A percentile compares a stretch with the other conserved stretches of the same genome.
These are phyloP conservation scores for Rhododendron ovatum DNA, from an alignment of 148 eudicot species.

Conservation along the genomic window DNA sequence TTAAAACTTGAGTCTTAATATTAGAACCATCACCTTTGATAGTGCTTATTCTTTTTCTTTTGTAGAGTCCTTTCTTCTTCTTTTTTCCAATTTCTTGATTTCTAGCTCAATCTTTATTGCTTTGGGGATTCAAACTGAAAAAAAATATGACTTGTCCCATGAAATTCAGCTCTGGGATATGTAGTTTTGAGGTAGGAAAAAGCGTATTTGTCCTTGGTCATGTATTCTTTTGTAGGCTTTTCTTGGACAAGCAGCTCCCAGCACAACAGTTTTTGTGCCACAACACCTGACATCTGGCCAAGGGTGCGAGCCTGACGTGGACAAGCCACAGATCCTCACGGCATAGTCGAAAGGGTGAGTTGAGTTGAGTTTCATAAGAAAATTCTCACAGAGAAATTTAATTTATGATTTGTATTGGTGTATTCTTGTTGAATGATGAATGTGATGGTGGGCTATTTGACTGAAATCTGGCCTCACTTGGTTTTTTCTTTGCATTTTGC, in stretches of 20 bases:
- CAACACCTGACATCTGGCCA: conserved; percentile 49
- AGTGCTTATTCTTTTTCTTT: too few species aligned
- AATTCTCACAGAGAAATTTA: too few species aligned
- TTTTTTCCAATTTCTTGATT: too few species aligned
- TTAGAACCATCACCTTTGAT: too few species aligned
- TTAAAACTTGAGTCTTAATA: too few species aligned
- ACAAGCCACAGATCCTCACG: conserved; percentile 61
- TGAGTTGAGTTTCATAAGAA: neutral
- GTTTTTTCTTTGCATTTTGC: neutral
- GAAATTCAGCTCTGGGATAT: neutral
- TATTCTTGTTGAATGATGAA: neutral
- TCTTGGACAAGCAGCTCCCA: conserved; percentile 34
- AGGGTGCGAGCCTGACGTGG: conserved; percentile 52
- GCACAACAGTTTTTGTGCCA: conserved; percentile 36
- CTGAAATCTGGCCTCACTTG: neutral
- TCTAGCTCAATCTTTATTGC: neutral
- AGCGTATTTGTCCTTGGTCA: neutral
- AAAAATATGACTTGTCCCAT: neutral
- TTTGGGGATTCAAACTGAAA: neutral
- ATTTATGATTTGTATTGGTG: neutral
- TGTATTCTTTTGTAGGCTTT: conserved; percentile 26
- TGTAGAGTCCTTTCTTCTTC: too few species aligned
- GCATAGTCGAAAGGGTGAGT: conserved; percentile 52
- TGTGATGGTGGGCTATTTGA: neutral
- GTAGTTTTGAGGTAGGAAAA: neutral